Conservation (phyloP, 345 rosid species). For the Mangifera indica region DNA sequence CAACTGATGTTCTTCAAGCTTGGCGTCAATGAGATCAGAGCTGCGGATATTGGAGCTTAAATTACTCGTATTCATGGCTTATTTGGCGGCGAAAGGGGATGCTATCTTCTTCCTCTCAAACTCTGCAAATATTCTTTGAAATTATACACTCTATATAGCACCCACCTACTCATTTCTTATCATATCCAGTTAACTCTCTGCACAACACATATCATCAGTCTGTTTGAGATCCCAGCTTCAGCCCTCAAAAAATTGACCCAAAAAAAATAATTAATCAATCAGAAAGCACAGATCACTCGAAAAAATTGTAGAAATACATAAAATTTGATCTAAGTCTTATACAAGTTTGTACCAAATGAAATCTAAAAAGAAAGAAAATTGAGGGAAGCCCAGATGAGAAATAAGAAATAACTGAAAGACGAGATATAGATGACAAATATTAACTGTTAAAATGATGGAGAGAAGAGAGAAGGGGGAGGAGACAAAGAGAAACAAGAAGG, state of each 20-base stretch:
- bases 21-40: slow-evolving; percentile 85
- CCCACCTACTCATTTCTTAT: slow-evolving; percentile 29
- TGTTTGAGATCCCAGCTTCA: slow-evolving; percentile 25
- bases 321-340: not conserved
- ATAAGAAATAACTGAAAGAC: not conserved
- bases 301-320: not conserved
- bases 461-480: not conserved
- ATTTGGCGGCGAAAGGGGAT: slow-evolving; percentile 8
- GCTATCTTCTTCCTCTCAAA: slow-evolving; percentile 37
- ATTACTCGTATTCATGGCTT: slow-evolving; percentile 52
- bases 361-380: slow-evolving; percentile 9
- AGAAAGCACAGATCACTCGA: not conserved
- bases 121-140: slow-evolving; percentile 28
- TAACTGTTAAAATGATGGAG: not conserved
- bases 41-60: slow-evolving; percentile 51
- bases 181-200: slow-evolving; percentile 23
- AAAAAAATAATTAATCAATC: not conserved
- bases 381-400: slow-evolving; percentile 23
- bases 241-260: not conserved
- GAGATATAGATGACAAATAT: not conserved
- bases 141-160: slow-evolving; percentile 21
- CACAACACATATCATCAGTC: slow-evolving; percentile 13
- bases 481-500: slow-evolving; percentile 6
- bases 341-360: slow-evolving; percentile 5
- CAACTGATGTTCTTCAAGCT: slow-evolving; percentile 87